Evolutionary conservation across 1,284 basidiomycete genomes (phyloP), one percentile per base, ranked within the genome.

Genomic region (Schizophyllum commune): DNA sequence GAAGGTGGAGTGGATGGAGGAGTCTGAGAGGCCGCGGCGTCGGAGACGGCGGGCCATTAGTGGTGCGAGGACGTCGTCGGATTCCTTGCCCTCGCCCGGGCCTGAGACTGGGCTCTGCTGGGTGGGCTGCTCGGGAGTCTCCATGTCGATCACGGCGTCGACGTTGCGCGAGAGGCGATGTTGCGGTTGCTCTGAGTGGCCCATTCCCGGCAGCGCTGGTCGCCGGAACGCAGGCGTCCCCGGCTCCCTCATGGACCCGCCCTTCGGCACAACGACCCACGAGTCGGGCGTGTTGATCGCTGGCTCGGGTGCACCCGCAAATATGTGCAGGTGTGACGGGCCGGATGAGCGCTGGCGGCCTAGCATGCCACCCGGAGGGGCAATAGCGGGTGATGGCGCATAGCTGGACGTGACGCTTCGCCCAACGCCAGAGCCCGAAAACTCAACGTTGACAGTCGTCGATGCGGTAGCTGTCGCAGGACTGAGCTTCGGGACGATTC

Each of bases 381-480:
- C 52, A 52, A 51, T 68, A 58, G 58, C 66, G 39, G 62, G 67
- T 59, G 62, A 68, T 4, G 69, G 62, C 32, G 65, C 60, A 11
- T 65, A 74, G 15, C 76, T 72, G 61, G 76, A 73, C 32, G 83
- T 78, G 65, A 79, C 85, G 15, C 88, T 87, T 32, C 88, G 80
- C 17, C 92, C 86, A 7, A 86, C 81, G 17, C 88, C 91, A 1
- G 83, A 75, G 1, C 89, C 88, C 5, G 88, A 91, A 74, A 96
- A 96, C 76, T 96, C 94, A 60, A 98, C 94, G 63, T 93, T 95
- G 66, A 97, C 93, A 0, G 92, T 94, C 34, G 91, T 94, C 0
- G 91, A 81, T 19, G 90, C 92, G 3, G 95, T 92, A 5, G 89
- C 86, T 21, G 93, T 82, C 17, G 91, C 92, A 0, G 94, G 88